Percentiles rank a stretch among this genome's conserved stretches.
phyloP scores from a whole-genome alignment of 2,329 filamentous ascomycete species.

The Xylariaceae sp. region DNA sequence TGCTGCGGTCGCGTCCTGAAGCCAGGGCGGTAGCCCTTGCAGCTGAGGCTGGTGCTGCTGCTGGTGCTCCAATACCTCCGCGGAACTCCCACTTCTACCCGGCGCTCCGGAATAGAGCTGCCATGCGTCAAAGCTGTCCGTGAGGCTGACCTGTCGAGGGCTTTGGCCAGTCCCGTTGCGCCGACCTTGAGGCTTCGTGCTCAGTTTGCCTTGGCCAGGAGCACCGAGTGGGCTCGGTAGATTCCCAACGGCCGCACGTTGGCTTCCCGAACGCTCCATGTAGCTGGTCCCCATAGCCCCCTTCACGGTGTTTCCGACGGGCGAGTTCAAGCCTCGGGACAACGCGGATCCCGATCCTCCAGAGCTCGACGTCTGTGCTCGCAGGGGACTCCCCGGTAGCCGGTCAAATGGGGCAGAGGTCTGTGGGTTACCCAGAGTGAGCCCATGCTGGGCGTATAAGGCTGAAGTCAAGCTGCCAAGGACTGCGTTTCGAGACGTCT shows the following conservation, averaged over 20 bases:
- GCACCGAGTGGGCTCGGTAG: slow-evolving; percentile 11
- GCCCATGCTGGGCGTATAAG: slow-evolving; percentile 20
- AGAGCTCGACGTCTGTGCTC: slow-evolving; percentile 5
- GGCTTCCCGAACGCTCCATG: slow-evolving; percentile 12
- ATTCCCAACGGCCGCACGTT: slow-evolving; percentile 3
- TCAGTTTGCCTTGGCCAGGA: slow-evolving; percentile 9
- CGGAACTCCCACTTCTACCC: no score
- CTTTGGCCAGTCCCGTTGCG: slow-evolving; percentile 1
- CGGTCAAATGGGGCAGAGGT: slow-evolving; percentile 4
- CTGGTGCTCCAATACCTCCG: no score
- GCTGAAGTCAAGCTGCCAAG: slow-evolving; percentile 19
- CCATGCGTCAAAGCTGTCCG: no score
- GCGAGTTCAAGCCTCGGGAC: slow-evolving; percentile 2
- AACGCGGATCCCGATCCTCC: slow-evolving; percentile 6
- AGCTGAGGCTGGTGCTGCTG: slow-evolving; percentile 13
- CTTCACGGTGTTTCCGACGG: neutral
- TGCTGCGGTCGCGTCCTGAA: no score
- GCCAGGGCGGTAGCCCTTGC: slow-evolving; percentile 7
- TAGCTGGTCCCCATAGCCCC: slow-evolving; percentile 6
- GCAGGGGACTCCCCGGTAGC: slow-evolving; percentile 6
- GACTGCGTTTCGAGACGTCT: slow-evolving; percentile 18
- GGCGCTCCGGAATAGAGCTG: no score
- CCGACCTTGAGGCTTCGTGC: slow-evolving; percentile 2
- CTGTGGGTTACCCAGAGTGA: slow-evolving; percentile 7
- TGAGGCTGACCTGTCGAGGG: no score